Evolutionary conservation across 352 stramenopile species (phyloP), one percentile per base, ranked within the genome.

Genomic region (Phytophthora sp.): DNA sequence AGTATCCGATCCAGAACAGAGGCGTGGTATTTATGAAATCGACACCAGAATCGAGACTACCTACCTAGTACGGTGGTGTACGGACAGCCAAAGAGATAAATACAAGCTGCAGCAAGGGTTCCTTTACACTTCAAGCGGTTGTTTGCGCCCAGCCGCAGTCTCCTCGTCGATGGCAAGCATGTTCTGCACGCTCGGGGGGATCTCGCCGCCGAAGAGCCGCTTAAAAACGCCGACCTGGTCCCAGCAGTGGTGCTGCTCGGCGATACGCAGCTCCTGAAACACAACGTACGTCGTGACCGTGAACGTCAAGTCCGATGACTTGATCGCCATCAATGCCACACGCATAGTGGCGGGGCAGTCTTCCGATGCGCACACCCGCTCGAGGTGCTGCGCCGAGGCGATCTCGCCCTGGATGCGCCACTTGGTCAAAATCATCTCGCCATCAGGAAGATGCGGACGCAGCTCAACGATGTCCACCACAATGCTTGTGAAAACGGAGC

Each of bases 361-460:
- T 51, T 91, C 82, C 0, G 82, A 93, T 44, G 74, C 74, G 36
- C 79, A 85, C 15, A 91, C 82, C n/a, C 58, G 62, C 59, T 87
- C 71, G 15, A 93, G 66, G 39, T 90, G 82, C 57, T 82, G 63
- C 8, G 74, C 69, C 9, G 82, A 81, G 33, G 82, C 82, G 62
- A 91, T 89, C 70, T 93, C 84, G 33, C 84, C 84, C 62, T 93
- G 84, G 26, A 93, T 81, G 16, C 84, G 82, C 84, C 84, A 93
- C 72, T 93, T 93, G 53, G 84, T 93, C 53, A 93, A 54, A 23
- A 93, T 90, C 82, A 93, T 93, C 64, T 91, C 84, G 29, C 82
- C 84, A 47, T 93, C 84, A 0, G 84, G 77, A 3, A 93, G 57
- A 60, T 91, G 84, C 36, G 84, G 84, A 2, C 84, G 82, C 26